phyloP scores from a whole-genome alignment of 129 eudicot species.

The Artemisia tridentata region DNA sequence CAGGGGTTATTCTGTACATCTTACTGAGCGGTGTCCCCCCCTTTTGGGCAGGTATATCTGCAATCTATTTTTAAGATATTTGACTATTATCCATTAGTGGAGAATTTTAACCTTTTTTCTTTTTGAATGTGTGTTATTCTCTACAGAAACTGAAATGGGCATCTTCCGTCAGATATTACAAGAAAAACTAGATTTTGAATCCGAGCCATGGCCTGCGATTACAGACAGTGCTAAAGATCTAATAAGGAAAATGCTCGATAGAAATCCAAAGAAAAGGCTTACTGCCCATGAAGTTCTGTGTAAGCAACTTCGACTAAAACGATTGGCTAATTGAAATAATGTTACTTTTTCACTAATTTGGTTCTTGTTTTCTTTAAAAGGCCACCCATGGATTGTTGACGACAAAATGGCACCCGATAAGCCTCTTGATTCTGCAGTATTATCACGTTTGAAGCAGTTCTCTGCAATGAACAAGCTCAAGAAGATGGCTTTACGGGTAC shows the following conservation, averaged over 20 bases:
- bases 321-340: background rate
- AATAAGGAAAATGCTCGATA: conserved; percentile 78
- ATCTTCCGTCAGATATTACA: conserved; percentile 84
- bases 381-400: conserved; percentile 98
- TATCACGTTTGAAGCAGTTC: conserved; percentile 87
- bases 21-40: conserved; percentile 91
- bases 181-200: conserved; percentile 77
- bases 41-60: conserved; percentile 82
- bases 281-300: conserved; percentile 95
- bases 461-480: conserved; percentile 96
- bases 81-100: background rate
- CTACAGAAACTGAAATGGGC: conserved; percentile 88
- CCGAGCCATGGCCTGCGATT: conserved; percentile 92
- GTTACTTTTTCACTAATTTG: background rate
- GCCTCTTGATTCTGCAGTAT: conserved; percentile 93
- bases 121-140: background rate
- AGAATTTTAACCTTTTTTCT: conserved; percentile 13
- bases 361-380: conserved; percentile 34
- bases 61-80: background rate
- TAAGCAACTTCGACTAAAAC: conserved; percentile 37
- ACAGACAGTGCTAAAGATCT: conserved; percentile 90
- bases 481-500: conserved; percentile 97
- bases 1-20: conserved; percentile 87
- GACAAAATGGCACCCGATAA: conserved; percentile 85
- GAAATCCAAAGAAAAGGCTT: conserved; percentile 80